A percentile compares a stretch with the other conserved stretches of the same genome.
Conservation (phyloP, 2,329 filamentous ascomycete genomes). For the Sporothrix mexicana region DNA sequence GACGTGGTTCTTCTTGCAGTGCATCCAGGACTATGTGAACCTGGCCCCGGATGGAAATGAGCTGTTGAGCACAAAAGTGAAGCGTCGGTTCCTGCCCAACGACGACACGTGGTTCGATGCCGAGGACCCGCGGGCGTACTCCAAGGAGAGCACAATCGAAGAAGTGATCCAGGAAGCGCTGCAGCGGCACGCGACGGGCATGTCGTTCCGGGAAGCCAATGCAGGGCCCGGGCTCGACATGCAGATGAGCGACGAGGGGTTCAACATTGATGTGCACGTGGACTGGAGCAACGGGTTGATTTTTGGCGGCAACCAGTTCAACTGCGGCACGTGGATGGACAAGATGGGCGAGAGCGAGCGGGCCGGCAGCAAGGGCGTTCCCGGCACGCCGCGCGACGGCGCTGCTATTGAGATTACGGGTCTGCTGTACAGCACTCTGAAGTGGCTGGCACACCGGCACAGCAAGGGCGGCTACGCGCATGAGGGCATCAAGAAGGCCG, state of each 20-base stretch:
- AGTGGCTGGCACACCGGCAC: slow-evolving; percentile 75
- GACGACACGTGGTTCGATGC: slow-evolving; percentile 92
- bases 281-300: slow-evolving; percentile 92
- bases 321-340: slow-evolving; percentile 99
- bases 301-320: slow-evolving; percentile 90
- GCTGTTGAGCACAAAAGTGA: slow-evolving; percentile 77
- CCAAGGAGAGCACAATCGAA: slow-evolving; percentile 78
- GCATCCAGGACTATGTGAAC: slow-evolving; percentile 88
- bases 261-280: slow-evolving; percentile 87
- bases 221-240: slow-evolving; percentile 85
- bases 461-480: slow-evolving; percentile 74
- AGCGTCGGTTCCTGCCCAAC: slow-evolving; percentile 88
- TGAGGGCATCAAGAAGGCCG: slow-evolving; percentile 70
- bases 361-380: slow-evolving; percentile 89
- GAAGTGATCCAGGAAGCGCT: slow-evolving; percentile 93
- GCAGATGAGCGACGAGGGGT: slow-evolving; percentile 92
- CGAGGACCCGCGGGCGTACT: slow-evolving; percentile 85
- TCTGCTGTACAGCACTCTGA: slow-evolving; percentile 85
- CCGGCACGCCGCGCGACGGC: slow-evolving; percentile 95
- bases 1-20: slow-evolving; percentile 96
- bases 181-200: slow-evolving; percentile 86
- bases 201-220: slow-evolving; percentile 94
- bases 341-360: slow-evolving; percentile 99
- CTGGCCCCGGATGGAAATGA: slow-evolving; percentile 77
- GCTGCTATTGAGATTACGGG: slow-evolving; percentile 95